Evolutionary conservation across 495 filamentous ascomycete species (phyloP), one percentile per base, ranked within the genome.

Genomic region (Terfezia claveryi): DNA sequence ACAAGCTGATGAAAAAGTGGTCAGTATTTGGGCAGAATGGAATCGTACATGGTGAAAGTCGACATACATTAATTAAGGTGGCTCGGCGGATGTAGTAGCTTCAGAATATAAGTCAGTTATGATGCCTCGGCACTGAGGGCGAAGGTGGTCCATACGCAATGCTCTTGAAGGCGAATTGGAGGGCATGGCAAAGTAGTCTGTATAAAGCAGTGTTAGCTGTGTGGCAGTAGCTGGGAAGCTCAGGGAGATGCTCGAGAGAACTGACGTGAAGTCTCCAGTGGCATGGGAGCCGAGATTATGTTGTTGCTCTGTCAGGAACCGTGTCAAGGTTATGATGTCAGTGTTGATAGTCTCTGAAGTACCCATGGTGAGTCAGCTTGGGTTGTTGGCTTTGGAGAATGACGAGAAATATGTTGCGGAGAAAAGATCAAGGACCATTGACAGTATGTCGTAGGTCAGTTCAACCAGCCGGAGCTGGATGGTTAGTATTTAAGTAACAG

Each of bases 151-250:
- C 61, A 23, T 64, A 65, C 60, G 91, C 89, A 69, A 98, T 98
- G 54, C 83, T 88, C 74, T 98, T 98, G 80, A 98, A 98, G 61
- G 91, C 85, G 76, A 95, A 96, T 72, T 96, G 92, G 37, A 98
- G 81, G 56, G 92, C 87, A 67, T 98, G 91, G 75, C 87, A 95
- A 54, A 98, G 78, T 23, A 98, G 78, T 62, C 87, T 93, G 62
- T 56, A 49, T 12, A 32, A 44, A 49, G 36, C 50, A 27, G 32
- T 32, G 37, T 55, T 36, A 20, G 16, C 54, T 7, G 14, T 32
- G 17, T 50, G 10, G 49, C 54, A 63, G 4, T 46, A 46, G 17
- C 17, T 46, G 4, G 12, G 4, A 46, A 46, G 4, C 17, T 14
- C 8, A 46, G 41, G 10, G 41, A 6, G 17, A 14, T 46, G 41